A percentile compares a stretch with the other conserved stretches of the same genome.
Evolutionary conservation across 2,329 filamentous ascomycete species (phyloP).

Genomic region (Colletotrichum sp.): DNA sequence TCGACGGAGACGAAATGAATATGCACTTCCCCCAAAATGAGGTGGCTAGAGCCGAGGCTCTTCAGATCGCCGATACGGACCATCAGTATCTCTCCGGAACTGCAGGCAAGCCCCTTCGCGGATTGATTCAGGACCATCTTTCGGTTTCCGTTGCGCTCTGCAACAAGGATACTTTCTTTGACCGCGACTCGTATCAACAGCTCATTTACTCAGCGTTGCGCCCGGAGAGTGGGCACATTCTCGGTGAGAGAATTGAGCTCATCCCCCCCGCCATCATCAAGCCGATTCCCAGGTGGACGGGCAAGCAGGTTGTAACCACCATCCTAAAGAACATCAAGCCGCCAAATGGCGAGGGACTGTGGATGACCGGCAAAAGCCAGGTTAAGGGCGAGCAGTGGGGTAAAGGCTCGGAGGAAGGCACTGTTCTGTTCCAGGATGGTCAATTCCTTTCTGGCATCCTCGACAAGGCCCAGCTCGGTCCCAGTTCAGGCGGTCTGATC

Average conservation of each 20-base stretch:
- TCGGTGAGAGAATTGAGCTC: constrained; percentile 80
- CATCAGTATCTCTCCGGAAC: constrained; percentile 96
- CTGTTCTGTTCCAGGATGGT: constrained; percentile 83
- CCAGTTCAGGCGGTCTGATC: constrained; percentile 83
- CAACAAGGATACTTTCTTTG: constrained; percentile 90
- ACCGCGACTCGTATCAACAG: constrained; percentile 86
- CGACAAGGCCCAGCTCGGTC: constrained; percentile 94
- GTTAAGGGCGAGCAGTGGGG: constrained; percentile 84
- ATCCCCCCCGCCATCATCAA: constrained; percentile 83
- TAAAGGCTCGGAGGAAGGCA: constrained; percentile 74
- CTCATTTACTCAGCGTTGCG: constrained; percentile 89
- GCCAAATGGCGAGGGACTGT: constrained; percentile 74
- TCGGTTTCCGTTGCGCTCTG: constrained; percentile 93
- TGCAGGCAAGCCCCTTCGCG: constrained; percentile 89
- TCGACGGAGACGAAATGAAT: constrained; percentile 99
- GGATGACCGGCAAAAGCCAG: constrained; percentile 78
- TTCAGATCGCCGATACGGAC: constrained; percentile 93
- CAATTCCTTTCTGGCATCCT: constrained; percentile 90
- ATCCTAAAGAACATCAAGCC: constrained; percentile 93
- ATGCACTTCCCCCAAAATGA: constrained; percentile 99
- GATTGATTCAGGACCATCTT: constrained; percentile 97
- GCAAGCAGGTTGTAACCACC: constrained; percentile 93
- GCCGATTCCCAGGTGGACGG: constrained; percentile 85
- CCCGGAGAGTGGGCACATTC: constrained; percentile 88
- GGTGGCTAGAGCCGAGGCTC: constrained; percentile 87